Evolutionary conservation across 192 early-diverging fungal species (phyloP), one percentile per base, ranked within the genome.

Genomic region (Ambispora gerdemannii): DNA sequence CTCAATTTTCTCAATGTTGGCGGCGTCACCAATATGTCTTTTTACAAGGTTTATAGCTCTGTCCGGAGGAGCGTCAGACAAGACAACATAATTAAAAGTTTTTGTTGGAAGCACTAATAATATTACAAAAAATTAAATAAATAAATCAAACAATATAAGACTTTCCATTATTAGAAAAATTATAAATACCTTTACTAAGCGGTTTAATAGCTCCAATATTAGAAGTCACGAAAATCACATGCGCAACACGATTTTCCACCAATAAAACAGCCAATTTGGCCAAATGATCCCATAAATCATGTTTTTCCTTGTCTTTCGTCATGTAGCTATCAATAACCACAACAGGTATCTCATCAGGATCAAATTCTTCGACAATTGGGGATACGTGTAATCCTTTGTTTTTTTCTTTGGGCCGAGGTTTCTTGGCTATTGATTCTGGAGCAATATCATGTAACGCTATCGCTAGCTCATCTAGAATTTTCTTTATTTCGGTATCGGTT

Each of bases 271-370:
- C 93, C 92, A 93, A 95, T 68, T 97, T 88, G 15, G 93, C 82
- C 50, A 98, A 66, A 32, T 84, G 67, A 8, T 93, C 84, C 80
- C 89, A 91, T 6, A 95, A 59, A 43, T 83, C 78, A 60, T 86
- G 78, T 49, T 84, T 82, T 56, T 78, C 77, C 15, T 85, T 84
- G 34, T 92, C 89, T 75, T 88, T 88, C 58, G 81, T 79, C 84
- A 97, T 82, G 74, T 88, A 95, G 31, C 88, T 89, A 51, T 93
- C 91, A 76, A 99, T 91, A 8, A 99, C 78, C 22, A 99, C 83
- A 27, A 99, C 89, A 19, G 97, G 97, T 38, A 93, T 84, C 28
- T 84, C 82, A 11, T 74, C 77, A 0, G 88, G 81, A n/a, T 80
- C 75, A 31, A 73, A 76, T 24, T 67, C 47, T 28, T 72, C 35